Evolutionary conservation across 2,329 filamentous ascomycete genomes (phyloP), one percentile per base, ranked within the genome.

Genomic region (Ascochyta rabiei): DNA sequence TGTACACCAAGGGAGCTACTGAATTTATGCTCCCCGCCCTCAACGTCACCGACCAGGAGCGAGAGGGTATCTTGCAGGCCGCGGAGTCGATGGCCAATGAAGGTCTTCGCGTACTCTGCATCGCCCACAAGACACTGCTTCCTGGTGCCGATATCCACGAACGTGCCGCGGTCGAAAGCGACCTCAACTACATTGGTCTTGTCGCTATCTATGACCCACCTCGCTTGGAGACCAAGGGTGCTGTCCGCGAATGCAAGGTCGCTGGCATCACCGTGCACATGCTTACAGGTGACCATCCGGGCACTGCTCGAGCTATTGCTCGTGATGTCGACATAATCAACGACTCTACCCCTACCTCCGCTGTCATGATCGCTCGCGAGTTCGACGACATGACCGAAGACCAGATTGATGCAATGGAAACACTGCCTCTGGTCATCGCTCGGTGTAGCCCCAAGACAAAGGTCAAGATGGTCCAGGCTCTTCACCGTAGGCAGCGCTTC

Each of bases 121-220:
- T 75, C 31, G 73, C 71, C 23, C 73, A 75, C 54, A 76, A 73
- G 60, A 58, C 59, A 16, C 58, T 74, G 7, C 60, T 65, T 7
- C 37, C 63, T 13, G 67, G 61, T 21, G 53, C 67, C 8, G 63
- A 73, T 31, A 62, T 74, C n/a, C 60, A 59, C 33, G 66, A 72
- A 35, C 89, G 91, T 6, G 76, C 79, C 6, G 76, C 81, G 4
- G 82, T 93, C 13, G 91, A 96, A 70, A 78, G 79, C 31, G 80
- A 84, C 26, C 83, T 96, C 28, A 83, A 81, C 3, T 89, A 96
- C 57, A 83, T 90, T 13, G 93, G 92, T n/a, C 82, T 96, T 9
- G 87, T 89, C 43, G 91, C 91, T 51, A 88, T 96, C 59, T 93
- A 95, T 70, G 91, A 96, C 63, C 91, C 91, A 3, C 91, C 91